Evolutionary conservation across 2,329 filamentous ascomycete genomes (phyloP).

Genomic region (Apiospora sp.): DNA sequence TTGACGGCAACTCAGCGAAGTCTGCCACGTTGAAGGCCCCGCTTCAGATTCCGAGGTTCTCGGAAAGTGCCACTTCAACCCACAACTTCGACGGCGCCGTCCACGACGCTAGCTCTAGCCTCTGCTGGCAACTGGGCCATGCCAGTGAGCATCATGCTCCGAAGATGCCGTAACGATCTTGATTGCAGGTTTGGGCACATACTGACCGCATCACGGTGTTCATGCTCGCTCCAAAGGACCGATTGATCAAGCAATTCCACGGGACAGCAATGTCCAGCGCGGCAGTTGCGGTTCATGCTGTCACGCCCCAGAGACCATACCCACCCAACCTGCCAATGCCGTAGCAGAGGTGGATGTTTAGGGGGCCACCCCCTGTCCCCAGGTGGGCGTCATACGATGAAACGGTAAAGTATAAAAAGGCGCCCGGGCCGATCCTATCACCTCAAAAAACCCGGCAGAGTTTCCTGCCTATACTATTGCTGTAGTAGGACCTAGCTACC

Average conservation of each 20-base stretch:
- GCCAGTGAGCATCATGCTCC: not conserved
- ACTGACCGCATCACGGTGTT: not conserved
- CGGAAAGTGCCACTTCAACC: conserved; percentile 8
- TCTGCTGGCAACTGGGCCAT: not conserved
- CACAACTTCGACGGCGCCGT: conserved; percentile 2
- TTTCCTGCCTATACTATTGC: not conserved
- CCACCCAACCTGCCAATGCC: conserved; percentile 12
- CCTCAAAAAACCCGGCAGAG: not conserved
- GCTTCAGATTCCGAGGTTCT: not conserved
- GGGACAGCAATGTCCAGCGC: not conserved
- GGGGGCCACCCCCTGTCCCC: not conserved
- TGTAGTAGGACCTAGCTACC: not conserved
- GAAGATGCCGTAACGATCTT: not conserved
- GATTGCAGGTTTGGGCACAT: not conserved
- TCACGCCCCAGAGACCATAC: not conserved
- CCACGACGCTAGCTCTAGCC: not conserved
- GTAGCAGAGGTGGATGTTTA: not conserved
- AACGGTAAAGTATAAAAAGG: not conserved
- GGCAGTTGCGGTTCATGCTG: not conserved
- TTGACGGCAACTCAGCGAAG: not conserved
- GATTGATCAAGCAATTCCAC: not conserved
- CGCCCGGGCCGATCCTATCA: not conserved
- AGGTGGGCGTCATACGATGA: conserved; percentile 1
- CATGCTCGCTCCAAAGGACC: not conserved
- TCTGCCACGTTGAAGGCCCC: not conserved